phyloP scores from a whole-genome alignment of 2,329 filamentous ascomycete genomes.

The Pyricularia sp. region DNA sequence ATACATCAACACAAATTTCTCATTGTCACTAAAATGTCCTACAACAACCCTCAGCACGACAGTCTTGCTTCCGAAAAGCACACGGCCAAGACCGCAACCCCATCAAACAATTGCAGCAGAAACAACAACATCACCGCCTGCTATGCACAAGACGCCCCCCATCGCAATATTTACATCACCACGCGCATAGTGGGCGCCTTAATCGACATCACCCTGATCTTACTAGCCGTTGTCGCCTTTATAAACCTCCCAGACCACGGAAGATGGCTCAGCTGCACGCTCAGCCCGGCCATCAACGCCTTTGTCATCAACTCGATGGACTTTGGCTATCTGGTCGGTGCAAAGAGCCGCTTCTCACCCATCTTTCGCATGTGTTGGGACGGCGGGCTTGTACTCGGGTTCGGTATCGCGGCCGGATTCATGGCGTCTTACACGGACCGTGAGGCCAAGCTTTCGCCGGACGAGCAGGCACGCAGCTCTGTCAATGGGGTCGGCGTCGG shows the following conservation, averaged over 20 bases:
- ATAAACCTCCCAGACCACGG: neutral
- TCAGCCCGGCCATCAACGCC: constrained; percentile 1
- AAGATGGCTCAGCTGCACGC: constrained; percentile 1
- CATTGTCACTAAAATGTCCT: neutral
- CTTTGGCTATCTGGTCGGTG: neutral
- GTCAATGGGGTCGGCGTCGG: neutral
- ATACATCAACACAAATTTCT: neutral
- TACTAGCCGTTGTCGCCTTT: neutral
- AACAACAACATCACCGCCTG: neutral
- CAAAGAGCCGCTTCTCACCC: neutral
- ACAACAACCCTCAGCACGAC: neutral
- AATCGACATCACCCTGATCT: neutral
- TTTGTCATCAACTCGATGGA: neutral
- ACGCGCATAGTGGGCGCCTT: neutral
- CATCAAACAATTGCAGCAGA: neutral
- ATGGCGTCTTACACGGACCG: neutral
- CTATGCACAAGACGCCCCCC: neutral
- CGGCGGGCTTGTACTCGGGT: neutral
- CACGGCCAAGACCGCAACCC: neutral
- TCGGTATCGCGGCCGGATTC: neutral
- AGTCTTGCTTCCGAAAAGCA: neutral
- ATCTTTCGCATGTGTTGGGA: neutral
- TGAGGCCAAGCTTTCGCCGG: neutral
- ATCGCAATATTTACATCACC: neutral
- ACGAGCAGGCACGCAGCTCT: neutral